Evolutionary conservation across 1,284 basidiomycete species (phyloP).

Genomic region (Wallemia hederae): DNA sequence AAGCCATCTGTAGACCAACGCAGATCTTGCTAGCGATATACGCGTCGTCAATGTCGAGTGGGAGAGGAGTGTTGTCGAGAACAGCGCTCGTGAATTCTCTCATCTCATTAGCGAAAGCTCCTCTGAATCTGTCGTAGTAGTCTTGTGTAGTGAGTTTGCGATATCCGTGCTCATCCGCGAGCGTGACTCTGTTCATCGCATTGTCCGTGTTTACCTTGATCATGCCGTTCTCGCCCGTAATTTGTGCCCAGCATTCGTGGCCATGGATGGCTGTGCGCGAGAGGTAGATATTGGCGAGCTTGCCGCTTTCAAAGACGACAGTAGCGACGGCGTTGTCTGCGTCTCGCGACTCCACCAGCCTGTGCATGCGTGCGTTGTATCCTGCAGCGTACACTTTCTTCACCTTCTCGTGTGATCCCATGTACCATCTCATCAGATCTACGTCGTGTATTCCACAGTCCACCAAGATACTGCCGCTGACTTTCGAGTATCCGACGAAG

Average conservation of each 20-base stretch:
- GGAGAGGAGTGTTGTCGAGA: slow-evolving; percentile 6
- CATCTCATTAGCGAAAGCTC: slow-evolving; percentile 12
- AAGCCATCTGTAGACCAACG: background rate
- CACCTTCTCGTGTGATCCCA: slow-evolving; percentile 9
- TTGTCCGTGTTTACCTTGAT: slow-evolving; percentile 11
- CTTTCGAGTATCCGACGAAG: slow-evolving; percentile 11
- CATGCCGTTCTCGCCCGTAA: slow-evolving; percentile 11
- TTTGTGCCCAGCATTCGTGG: slow-evolving; percentile 10
- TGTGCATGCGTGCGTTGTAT: slow-evolving; percentile 9
- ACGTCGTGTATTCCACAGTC: slow-evolving; percentile 14
- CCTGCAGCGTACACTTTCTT: slow-evolving; percentile 9
- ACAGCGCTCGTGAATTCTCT: slow-evolving; percentile 5
- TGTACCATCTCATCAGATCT: slow-evolving; percentile 9
- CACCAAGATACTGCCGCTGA: slow-evolving; percentile 11
- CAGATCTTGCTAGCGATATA: background rate
- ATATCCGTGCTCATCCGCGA: slow-evolving; percentile 11
- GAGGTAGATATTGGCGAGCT: slow-evolving; percentile 8
- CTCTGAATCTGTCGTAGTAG: slow-evolving; percentile 8
- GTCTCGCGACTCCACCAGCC: slow-evolving; percentile 9
- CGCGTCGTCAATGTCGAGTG: background rate
- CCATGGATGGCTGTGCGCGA: slow-evolving; percentile 10
- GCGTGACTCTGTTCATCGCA: slow-evolving; percentile 8
- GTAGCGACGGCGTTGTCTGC: slow-evolving; percentile 10
- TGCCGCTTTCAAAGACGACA: slow-evolving; percentile 9
- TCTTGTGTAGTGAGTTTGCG: slow-evolving; percentile 7